Conservation (phyloP, 352 stramenopile genomes). For the Saprolegnia parasitica region DNA sequence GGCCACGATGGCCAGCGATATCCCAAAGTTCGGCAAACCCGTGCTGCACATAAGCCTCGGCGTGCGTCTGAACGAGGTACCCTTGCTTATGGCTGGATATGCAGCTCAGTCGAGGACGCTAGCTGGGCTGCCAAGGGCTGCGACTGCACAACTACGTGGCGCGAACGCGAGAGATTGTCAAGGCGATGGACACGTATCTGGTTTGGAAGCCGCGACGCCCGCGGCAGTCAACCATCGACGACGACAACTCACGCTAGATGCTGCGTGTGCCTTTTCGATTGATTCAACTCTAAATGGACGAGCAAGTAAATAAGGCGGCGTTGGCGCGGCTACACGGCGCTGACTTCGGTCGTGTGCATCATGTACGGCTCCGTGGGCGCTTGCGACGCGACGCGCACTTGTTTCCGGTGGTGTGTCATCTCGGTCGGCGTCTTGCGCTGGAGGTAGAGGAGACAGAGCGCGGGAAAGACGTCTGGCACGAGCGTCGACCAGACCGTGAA, state of each 20-base stretch:
- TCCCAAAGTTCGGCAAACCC: slow-evolving; percentile 23
- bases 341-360: not conserved
- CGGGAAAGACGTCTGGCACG: slow-evolving; percentile 75
- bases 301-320: not conserved
- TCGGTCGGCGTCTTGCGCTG: slow-evolving; percentile 41
- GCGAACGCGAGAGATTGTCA: slow-evolving; percentile 8
- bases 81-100: not conserved
- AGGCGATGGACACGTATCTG: slow-evolving; percentile 23
- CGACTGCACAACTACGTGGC: slow-evolving; percentile 15
- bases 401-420: not conserved
- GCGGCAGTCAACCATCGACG: no score
- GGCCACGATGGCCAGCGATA: slow-evolving; percentile 31
- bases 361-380: slow-evolving; percentile 4
- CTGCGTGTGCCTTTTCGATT: no score
- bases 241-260: not conserved
- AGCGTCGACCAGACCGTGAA: slow-evolving; percentile 75
- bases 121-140: slow-evolving; percentile 16
- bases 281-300: not conserved
- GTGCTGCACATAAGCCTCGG: slow-evolving; percentile 21
- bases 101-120: not conserved
- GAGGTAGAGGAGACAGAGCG: slow-evolving; percentile 86
- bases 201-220: slow-evolving; percentile 11
- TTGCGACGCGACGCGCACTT: not conserved
- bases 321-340: not conserved
- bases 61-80: slow-evolving; percentile 9